phyloP scores from a whole-genome alignment of 164 flowering plant species.

The Warburgia ugandensis region DNA sequence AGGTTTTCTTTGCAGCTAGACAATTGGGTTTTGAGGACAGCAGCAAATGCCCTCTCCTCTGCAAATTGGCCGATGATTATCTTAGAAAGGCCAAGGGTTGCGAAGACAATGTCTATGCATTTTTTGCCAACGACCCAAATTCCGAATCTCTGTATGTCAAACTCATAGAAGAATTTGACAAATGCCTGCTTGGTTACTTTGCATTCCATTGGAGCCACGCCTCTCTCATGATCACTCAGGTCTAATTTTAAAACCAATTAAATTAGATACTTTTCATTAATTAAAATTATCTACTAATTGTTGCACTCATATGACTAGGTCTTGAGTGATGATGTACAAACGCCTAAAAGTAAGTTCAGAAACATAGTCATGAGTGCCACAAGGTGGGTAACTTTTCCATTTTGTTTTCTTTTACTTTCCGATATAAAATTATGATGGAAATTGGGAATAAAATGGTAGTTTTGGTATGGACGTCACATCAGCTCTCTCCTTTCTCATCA shows the following conservation, averaged over 20 bases:
- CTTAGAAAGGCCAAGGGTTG: conserved; percentile 47
- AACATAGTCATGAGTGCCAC: conserved; percentile 77
- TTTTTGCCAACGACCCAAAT: conserved; percentile 30
- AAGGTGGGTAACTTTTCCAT: conserved; percentile 32
- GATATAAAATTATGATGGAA: background rate
- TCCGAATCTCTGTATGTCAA: conserved; percentile 46
- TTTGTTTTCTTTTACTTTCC: background rate
- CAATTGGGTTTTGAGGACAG: conserved; percentile 68
- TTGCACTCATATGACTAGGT: conserved; percentile 33
- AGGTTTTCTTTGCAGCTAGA: conserved; percentile 41
- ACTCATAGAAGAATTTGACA: conserved; percentile 69
- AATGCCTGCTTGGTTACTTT: conserved; percentile 71
- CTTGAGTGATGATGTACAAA: conserved; percentile 39
- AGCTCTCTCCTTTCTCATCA: no score
- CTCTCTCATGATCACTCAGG: conserved; percentile 61
- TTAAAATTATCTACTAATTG: background rate
- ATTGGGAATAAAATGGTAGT: no score
- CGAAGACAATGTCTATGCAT: conserved; percentile 51
- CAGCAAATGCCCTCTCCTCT: conserved; percentile 44
- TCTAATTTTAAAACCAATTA: no score
- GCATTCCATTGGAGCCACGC: conserved; percentile 79
- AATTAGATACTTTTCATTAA: conserved; percentile 3
- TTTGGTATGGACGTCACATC: no score
- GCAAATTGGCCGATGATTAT: conserved; percentile 58
- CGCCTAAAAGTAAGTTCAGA: conserved; percentile 53